Evolutionary conservation across 2,329 filamentous ascomycete genomes (phyloP).

Genomic region (Zasmidium cellare): DNA sequence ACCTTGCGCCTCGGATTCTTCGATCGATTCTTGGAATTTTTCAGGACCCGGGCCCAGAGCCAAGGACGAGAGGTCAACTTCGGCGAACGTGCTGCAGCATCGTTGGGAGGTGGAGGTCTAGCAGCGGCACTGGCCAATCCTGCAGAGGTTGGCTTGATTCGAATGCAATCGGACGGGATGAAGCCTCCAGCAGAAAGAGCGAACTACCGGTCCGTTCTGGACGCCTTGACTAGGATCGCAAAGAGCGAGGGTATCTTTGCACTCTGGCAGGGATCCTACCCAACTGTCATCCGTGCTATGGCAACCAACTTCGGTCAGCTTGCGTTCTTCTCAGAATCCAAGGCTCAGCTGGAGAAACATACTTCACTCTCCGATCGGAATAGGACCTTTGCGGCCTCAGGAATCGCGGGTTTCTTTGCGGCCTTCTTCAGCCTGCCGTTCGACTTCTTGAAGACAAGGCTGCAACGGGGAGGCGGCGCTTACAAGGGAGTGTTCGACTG

Average conservation of each 20-base stretch:
- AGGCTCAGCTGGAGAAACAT: conserved; percentile 72
- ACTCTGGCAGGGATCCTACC: conserved; percentile 84
- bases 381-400: conserved; percentile 74
- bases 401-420: conserved; percentile 92
- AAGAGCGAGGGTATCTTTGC: conserved; percentile 75
- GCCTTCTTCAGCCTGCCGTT: conserved; percentile 93
- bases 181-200: conserved; percentile 80
- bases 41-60: conserved; percentile 67
- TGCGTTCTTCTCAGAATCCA: conserved; percentile 95
- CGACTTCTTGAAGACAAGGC: conserved; percentile 94
- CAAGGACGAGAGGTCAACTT: conserved; percentile 75
- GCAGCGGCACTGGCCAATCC: conserved; percentile 94
- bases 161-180: conserved; percentile 94
- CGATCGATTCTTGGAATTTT: conserved; percentile 80
- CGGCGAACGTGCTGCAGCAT: conserved; percentile 78
- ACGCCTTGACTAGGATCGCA: conserved; percentile 80
- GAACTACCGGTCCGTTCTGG: conserved; percentile 89
- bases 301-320: conserved; percentile 95
- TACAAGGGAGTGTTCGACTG: conserved; percentile 88
- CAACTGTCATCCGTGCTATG: conserved; percentile 93
- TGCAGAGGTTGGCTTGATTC: conserved; percentile 89
- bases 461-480: conserved; percentile 86
- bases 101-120: conserved; percentile 79
- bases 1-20: conserved; percentile 94
- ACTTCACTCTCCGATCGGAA: conserved; percentile 68